Base-by-base conservation (phyloP, 805 yeast genomes). In the Myxozyma neglecta region DNA sequence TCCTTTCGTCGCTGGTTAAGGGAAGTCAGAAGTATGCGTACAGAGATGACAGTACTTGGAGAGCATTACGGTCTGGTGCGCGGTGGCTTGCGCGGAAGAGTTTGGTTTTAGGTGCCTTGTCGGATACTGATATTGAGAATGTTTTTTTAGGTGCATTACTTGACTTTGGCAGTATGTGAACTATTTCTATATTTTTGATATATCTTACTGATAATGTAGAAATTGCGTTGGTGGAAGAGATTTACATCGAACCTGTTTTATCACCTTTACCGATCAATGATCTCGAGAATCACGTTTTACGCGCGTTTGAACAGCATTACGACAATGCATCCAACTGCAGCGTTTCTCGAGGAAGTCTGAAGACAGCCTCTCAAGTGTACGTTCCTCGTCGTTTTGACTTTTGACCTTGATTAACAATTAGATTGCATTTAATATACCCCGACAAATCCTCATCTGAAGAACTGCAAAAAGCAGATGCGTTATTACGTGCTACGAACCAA, bases 281-380 rank as follows among this genome's bases (percentile, higher is more conserved):
- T 43, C 16, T 65, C 20, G 67, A 57, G 16, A 39, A 36, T 49
- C 64, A 64, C 55, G 61, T 68, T 2, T 47, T 71, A 48, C 55
- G 54, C 3, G 62, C 70, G 16, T 80, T 80, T 57, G 77, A 82
- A 77, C 72, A 73, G 39, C 77, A 76, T 57, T 80, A 75, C 65
- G 79, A 80, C 53, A 69, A 68, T 39, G 81, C 83, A 0, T 69
- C 81, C 0, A 79, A 76, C 65, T 80, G 82, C 5, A 71, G 74
- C 32, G 69, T 70, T 34, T 66, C 73, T 3, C 70, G 79, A 56
- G 80, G 80, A 5, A 77, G 76, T 20, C 72, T 81, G 71, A 70
- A 69, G 36, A 75, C 75, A 43, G 81, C 81, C 0, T 63, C 69
- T 34, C 24, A 70, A 67, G 53, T 64, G 65, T 63, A 57, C 18